These are phyloP conservation scores for Aureoboletus auriporus DNA, from an alignment of 768 basidiomycete genomes.

Conservation along the genomic window DNA sequence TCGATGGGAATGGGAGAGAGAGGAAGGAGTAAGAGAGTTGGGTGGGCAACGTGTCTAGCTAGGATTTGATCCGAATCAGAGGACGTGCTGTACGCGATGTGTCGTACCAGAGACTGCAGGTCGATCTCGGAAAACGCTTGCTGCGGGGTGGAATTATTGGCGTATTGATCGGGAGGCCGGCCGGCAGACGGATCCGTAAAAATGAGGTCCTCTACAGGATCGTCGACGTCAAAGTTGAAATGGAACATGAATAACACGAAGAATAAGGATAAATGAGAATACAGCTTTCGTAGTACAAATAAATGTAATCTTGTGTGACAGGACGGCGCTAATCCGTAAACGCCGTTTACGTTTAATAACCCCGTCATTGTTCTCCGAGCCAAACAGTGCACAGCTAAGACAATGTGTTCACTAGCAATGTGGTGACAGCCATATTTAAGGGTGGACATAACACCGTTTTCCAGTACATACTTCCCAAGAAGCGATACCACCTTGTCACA, in stretches of 20 bases:
- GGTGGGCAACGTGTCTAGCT: constrained; percentile 69
- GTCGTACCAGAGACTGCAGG: constrained; percentile 27
- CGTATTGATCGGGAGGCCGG: constrained; percentile 5
- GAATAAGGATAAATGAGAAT: too few species aligned
- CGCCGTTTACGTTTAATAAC: too few species aligned
- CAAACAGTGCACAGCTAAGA: too few species aligned
- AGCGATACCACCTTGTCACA: background rate
- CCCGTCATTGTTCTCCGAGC: too few species aligned
- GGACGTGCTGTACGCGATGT: too few species aligned
- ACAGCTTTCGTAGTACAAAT: background rate
- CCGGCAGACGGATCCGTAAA: constrained; percentile 1
- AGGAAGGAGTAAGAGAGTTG: constrained; percentile 81
- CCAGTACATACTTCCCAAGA: background rate
- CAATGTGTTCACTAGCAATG: background rate
- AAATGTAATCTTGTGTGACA: background rate
- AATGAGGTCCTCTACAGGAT: constrained; percentile 33
- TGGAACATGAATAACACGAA: constrained; percentile 31
- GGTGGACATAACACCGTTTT: background rate
- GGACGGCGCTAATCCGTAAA: too few species aligned
- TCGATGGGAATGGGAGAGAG: constrained; percentile 38
- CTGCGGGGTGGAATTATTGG: background rate
- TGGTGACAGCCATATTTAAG: background rate
- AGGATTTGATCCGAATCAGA: constrained; percentile 13
- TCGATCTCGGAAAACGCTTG: constrained; percentile 26
- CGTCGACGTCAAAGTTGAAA: constrained; percentile 57